phyloP scores from a whole-genome alignment of 2,329 filamentous ascomycete species.

The Cyclaneusma minus region DNA sequence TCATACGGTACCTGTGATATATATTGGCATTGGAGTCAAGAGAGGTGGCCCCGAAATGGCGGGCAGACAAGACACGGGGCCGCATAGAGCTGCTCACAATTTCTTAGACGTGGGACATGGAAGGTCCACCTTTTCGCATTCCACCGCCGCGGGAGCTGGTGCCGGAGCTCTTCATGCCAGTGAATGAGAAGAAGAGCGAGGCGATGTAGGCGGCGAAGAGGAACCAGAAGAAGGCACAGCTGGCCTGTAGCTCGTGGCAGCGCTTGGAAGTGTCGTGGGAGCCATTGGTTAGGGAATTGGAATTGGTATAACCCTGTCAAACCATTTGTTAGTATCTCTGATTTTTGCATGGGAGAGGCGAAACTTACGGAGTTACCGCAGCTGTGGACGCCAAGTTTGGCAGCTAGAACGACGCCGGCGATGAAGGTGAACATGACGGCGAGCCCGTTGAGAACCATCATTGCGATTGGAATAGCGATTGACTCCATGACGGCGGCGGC shows the following conservation, averaged over 20 bases:
- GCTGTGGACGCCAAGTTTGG: slow-evolving; percentile 52
- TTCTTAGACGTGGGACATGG: slow-evolving; percentile 39
- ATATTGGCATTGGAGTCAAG: too few relatives aligned
- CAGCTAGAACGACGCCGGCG: slow-evolving; percentile 52
- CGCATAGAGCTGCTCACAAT: slow-evolving; percentile 10
- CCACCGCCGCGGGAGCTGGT: slow-evolving; percentile 32
- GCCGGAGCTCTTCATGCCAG: slow-evolving; percentile 19
- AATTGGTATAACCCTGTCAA: slow-evolving; percentile 29
- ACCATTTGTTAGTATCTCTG: slow-evolving; percentile 1
- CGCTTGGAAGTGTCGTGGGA: slow-evolving; percentile 42
- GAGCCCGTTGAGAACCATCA: slow-evolving; percentile 39
- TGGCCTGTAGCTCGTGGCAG: slow-evolving; percentile 62
- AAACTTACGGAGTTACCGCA: slow-evolving; percentile 42
- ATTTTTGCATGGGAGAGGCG: neutral
- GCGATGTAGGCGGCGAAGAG: slow-evolving; percentile 47
- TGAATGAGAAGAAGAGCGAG: slow-evolving; percentile 37
- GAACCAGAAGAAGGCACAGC: slow-evolving; percentile 67
- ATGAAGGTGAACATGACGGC: slow-evolving; percentile 54
- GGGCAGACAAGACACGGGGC: too few relatives aligned
- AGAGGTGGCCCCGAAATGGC: too few relatives aligned
- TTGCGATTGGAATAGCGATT: slow-evolving; percentile 33
- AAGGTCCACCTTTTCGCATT: slow-evolving; percentile 26
- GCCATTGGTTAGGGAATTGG: slow-evolving; percentile 42
- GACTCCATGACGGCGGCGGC: slow-evolving; percentile 36
- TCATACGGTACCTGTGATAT: too few relatives aligned